Evolutionary conservation across 139 green algal genomes (phyloP).

Genomic region (Tetratostichococcus sp.): DNA sequence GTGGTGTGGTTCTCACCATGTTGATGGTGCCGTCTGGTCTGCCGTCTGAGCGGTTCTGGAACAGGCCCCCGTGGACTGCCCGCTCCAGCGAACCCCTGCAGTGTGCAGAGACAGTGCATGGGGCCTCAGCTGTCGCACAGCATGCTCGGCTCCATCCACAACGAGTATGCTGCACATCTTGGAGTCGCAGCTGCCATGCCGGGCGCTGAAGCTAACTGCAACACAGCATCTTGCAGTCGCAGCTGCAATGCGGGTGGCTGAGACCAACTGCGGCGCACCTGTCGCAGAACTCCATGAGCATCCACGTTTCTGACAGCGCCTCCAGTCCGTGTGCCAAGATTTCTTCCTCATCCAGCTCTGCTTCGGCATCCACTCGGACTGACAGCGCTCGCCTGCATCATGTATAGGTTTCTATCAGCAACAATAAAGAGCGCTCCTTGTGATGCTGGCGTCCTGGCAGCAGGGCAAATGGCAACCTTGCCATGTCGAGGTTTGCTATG

Average conservation of each 20-base stretch:
- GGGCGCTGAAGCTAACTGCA: too few species aligned
- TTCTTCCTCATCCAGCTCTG: background rate
- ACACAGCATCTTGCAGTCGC: background rate
- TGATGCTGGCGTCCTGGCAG: too few species aligned
- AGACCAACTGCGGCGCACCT: background rate
- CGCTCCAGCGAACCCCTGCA: constrained; percentile 16
- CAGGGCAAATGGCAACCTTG: too few species aligned
- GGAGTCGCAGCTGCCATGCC: too few species aligned
- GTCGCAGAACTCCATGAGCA: background rate
- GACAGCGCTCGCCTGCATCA: background rate
- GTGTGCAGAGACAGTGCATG: too few species aligned
- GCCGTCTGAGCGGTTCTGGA: constrained; percentile 10
- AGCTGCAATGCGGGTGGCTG: background rate
- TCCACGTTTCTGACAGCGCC: background rate
- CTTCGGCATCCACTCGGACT: background rate
- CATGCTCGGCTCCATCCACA: too few species aligned
- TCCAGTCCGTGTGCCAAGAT: background rate
- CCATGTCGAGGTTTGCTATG: too few species aligned
- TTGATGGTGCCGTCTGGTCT: constrained; percentile 13
- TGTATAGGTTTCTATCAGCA: too few species aligned
- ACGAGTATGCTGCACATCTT: too few species aligned
- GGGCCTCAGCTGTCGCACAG: too few species aligned
- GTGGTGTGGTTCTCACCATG: constrained; percentile 15
- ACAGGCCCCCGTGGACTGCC: constrained; percentile 2
- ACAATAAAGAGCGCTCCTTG: too few species aligned